Base-by-base conservation (phyloP, 345 rosid species). In the Hibiscus mutabilis region DNA sequence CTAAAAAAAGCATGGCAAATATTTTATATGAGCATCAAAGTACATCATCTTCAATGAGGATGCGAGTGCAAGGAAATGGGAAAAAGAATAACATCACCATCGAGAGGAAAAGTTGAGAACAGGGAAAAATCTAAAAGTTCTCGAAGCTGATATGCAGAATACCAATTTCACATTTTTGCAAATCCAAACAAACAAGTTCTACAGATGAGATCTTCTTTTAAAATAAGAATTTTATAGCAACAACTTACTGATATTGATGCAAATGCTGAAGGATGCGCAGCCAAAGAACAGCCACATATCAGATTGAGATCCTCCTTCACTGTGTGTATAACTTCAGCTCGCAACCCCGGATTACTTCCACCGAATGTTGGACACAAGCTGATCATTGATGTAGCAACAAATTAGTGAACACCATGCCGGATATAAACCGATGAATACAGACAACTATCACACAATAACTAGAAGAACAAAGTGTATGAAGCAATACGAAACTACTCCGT, bases 281-380 rank as follows among this genome's bases (percentile, higher is more conserved):
- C 81, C 9, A 77, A 60, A 29, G 91, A 79, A 55, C 87, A 91
- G 58, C 98, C 98, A 13, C 86, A 94, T 15, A 91, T 87, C 79
- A 91, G 74, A 80, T 82, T 91, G 63, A 94, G 76, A 77, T 88
- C 73, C 79, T 94, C 92, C 73, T 82, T 91, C 79, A 90, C 81
- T 1, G 95, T 83, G 78, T 94, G 98, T 72, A 84, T 80, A 69
- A 90, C 79, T 82, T 94, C 96, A 1, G 96, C 84, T 25, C 76
- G 84, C 81, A 84, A 51, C 66, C 98, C 98, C 1, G 97, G 93
- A 83, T 85, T 94, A 85, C 89, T 90, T 83, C 98, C 98, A 57
- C 98, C 97, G 72, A 88, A 73, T 3, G 97, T 88, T 35, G 97
- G 92, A 72, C 86, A 88, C 72, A 91, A 77, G 60, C 98, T 91